Base-by-base conservation (phyloP, 169 alveolate genomes). In the Perkinsus marinus region DNA sequence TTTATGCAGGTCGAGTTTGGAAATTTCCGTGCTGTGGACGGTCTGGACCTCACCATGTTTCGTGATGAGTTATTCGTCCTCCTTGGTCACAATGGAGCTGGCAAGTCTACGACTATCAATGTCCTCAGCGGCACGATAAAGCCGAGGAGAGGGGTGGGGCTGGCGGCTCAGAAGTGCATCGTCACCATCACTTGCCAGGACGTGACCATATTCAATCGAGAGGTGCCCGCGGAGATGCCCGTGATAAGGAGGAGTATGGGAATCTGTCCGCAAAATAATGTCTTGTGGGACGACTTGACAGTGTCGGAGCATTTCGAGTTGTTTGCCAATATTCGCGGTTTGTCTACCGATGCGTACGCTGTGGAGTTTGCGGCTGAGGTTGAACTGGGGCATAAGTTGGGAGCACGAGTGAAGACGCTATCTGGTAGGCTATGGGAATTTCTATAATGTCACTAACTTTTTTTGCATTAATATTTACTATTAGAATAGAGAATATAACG, bases 21-120 rank as follows among this genome's bases (percentile, higher is more conserved):
- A 5, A 13, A 57, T 7, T 57, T 57, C 79, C 79, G 79, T 19
- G 79, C 79, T 0, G 79, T 95, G 34, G 93, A 94, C 91, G 94
- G 95, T 37, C 92, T 95, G 17, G 92, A 92, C 89, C 39, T 95
- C 13, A 95, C 95, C 89, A 95, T 96, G 96, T 96, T 95, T 90
- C 95, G 94, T 68, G 97, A 95, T 68, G 95, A 96, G 91, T 95
- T 96, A 13, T 95, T 94, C 94, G 97, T 97, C 0, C 92, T 97
- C 0, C 92, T 97, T 34, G 98, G 98, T 0, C 98, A 96, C 92
- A 97, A 97, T 91, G 98, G 98, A 0, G 97, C 98, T 9, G 98
- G 98, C 0, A 97, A 97, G 93, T 94, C 97, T 0, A 95, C 98
- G 30, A 94, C 96, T 13, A 95, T 97, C 68, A n/a, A 22, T 36